phyloP scores from a whole-genome alignment of 164 flowering plant species.

The Kalanchoe fedtschenkoi region DNA sequence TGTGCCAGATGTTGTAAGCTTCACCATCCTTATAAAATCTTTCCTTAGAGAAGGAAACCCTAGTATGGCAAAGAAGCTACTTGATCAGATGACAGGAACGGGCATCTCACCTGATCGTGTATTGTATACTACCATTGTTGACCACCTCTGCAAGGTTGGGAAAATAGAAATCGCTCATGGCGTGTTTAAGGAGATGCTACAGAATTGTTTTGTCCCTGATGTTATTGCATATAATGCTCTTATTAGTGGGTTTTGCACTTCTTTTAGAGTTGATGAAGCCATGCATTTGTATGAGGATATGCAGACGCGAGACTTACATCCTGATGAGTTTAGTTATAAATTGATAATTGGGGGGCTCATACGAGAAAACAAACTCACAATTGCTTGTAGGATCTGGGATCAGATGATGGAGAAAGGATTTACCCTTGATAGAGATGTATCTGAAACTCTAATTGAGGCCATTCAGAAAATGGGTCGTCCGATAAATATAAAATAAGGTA shows the following conservation, averaged over 20 bases:
- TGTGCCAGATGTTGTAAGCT: slow-evolving; percentile 67
- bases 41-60: slow-evolving; percentile 58
- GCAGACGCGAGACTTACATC: slow-evolving; percentile 37
- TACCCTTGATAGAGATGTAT: slow-evolving; percentile 57
- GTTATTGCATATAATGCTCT: slow-evolving; percentile 75
- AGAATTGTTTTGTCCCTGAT: slow-evolving; percentile 55
- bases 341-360: slow-evolving; percentile 70
- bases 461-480: slow-evolving; percentile 11
- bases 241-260: slow-evolving; percentile 67
- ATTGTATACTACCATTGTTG: slow-evolving; percentile 57
- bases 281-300: slow-evolving; percentile 57
- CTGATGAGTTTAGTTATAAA: slow-evolving; percentile 81
- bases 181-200: slow-evolving; percentile 55
- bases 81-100: slow-evolving; percentile 51
- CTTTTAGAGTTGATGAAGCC: slow-evolving; percentile 53
- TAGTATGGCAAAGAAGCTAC: slow-evolving; percentile 47
- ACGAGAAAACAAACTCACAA: slow-evolving; percentile 43
- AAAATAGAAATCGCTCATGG: slow-evolving; percentile 41
- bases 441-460: slow-evolving; percentile 47
- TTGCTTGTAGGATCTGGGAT: slow-evolving; percentile 79
- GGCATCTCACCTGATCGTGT: slow-evolving; percentile 54
- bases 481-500: background rate
- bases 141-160: slow-evolving; percentile 63
- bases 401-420: slow-evolving; percentile 95
- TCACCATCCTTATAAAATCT: slow-evolving; percentile 58